Evolutionary conservation across 2,329 filamentous ascomycete species (phyloP).

Genomic region (Monilinia fructigena): DNA sequence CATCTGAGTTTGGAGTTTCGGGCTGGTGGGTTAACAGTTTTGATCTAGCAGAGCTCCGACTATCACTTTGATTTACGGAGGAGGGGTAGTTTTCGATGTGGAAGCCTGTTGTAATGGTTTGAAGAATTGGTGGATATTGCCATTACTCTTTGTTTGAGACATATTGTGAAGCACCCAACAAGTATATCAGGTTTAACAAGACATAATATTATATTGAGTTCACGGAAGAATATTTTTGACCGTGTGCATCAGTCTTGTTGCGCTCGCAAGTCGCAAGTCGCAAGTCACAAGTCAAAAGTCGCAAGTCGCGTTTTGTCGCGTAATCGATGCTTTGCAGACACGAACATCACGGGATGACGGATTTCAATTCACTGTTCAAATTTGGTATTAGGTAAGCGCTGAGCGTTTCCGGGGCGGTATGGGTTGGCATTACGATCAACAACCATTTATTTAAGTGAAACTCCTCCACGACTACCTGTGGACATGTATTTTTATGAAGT

Average conservation of each 20-base stretch:
- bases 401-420: too few relatives aligned
- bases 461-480: not conserved
- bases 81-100: conserved; percentile 12
- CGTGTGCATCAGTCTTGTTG: not conserved
- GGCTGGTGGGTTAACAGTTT: not conserved
- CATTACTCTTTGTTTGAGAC: conserved; percentile 17
- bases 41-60: not conserved
- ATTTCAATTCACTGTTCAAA: not conserved
- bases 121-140: conserved; percentile 18
- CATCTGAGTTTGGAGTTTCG: not conserved
- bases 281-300: not conserved
- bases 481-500: not conserved
- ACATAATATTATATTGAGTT: not conserved
- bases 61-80: not conserved
- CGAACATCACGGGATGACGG: conserved; percentile 18
- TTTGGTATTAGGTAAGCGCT: conserved; percentile 8
- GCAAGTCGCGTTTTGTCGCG: conserved; percentile 16
- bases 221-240: not conserved
- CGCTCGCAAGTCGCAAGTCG: not conserved
- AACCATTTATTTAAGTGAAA: not conserved
- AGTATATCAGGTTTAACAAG: not conserved
- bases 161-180: not conserved
- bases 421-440: conserved; percentile 4
- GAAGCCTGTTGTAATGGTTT: conserved; percentile 11
- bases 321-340: conserved; percentile 16